Base-by-base conservation (phyloP, 192 early-diverging fungal species). In the Coemansia sp. region DNA sequence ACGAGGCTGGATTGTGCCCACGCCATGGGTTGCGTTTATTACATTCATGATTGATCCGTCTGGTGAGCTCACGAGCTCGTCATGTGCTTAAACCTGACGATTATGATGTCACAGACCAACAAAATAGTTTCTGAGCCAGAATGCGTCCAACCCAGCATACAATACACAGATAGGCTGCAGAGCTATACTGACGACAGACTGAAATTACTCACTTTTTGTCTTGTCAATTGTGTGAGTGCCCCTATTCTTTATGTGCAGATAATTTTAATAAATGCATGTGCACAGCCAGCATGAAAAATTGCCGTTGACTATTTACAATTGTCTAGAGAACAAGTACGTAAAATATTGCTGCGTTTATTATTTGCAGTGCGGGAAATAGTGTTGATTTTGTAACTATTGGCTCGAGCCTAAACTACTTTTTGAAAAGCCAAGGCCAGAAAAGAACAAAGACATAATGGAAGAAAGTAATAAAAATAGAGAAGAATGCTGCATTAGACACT, bases 221-320 rank as follows among this genome's bases (percentile, higher is more conserved):
- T 57, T 29, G 56, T 22, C 56, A 39, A 57, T 57, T 57, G 56
- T 57, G 17, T 17, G 19, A 45, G 41, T n/a, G 41, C 14, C 41
- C 9, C 25, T 21, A 53, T 21, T 53, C 51, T 53, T 9, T 53
- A 56, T 56, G 54, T 35, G 54, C 54, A 37, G 17, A 37, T 15
- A 21, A 57, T 52, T 62, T 62, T 52, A 52, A 52, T 52, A 62
- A 62, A 62, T 62, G 60, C 60, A 62, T 62, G 60, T 27, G 45
- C 47, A 29, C 54, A 32, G 55, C 55, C 10, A 19, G 29, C 55
- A 57, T 29, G 29, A 61, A 49, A 61, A 61, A 61, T 29, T 23
- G 8, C 60, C 49, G 32, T 62, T 62, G 60, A 62, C 60, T 62
- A 62, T 62, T 52, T 52, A 50, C 48, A 49, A 41, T 41, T 59